A percentile compares a stretch with the other conserved stretches of the same genome.
Conservation (phyloP, 805 yeast genomes). For the Pichia paraexigua region DNA sequence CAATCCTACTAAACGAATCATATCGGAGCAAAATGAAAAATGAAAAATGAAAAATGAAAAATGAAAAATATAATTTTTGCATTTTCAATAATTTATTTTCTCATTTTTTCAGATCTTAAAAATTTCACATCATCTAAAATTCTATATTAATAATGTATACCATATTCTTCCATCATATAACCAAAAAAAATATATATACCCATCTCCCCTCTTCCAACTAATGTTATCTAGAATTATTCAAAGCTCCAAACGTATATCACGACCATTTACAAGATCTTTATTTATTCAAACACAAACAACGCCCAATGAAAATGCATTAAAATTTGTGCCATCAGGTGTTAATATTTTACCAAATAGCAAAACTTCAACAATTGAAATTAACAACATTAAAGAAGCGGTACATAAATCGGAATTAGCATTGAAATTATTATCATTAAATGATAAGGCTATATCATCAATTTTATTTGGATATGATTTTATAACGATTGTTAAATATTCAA, state of each 20-base stretch:
- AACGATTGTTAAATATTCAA: slow-evolving; percentile 56
- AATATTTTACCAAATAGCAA: slow-evolving; percentile 57
- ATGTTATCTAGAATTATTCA: not conserved
- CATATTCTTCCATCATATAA: too few species aligned
- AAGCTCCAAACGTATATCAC: not conserved
- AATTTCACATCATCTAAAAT: too few species aligned
- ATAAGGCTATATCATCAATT: slow-evolving; percentile 51
- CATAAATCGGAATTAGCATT: slow-evolving; percentile 66
- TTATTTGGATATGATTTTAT: slow-evolving; percentile 81
- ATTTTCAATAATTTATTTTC: too few species aligned
- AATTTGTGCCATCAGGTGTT: slow-evolving; percentile 60
- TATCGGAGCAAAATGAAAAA: too few species aligned
- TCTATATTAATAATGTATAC: too few species aligned
- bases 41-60: too few species aligned
- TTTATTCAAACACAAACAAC: slow-evolving; percentile 81
- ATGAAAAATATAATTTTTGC: too few species aligned
- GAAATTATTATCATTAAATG: slow-evolving; percentile 67
- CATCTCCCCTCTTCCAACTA: not conserved
- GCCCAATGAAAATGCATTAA: slow-evolving; percentile 80
- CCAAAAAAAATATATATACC: not conserved
- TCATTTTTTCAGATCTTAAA: too few species aligned
- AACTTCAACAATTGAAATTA: slow-evolving; percentile 55
- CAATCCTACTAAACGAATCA: too few species aligned
- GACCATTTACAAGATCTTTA: slow-evolving; percentile 20
- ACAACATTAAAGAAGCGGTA: slow-evolving; percentile 67